A percentile compares a stretch with the other conserved stretches of the same genome.
These are phyloP conservation scores for Gracilaria caudata DNA, from an alignment of 23 red algal species.

Conservation along the genomic window DNA sequence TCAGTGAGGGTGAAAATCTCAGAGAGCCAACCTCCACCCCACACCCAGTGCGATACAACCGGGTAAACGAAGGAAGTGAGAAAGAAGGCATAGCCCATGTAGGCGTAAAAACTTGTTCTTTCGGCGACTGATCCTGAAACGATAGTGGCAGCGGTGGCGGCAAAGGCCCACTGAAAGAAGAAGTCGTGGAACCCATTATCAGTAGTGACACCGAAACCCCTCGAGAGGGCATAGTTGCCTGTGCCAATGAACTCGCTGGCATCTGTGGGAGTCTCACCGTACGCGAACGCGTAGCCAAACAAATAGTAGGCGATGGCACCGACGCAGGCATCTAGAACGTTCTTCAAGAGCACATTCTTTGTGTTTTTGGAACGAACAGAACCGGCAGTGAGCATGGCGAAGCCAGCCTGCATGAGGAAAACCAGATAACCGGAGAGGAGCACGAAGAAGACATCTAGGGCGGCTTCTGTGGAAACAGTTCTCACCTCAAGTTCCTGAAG, in stretches of 20 bases:
- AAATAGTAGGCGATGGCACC: slow-evolving; percentile 90
- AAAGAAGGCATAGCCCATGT: slow-evolving; percentile 87
- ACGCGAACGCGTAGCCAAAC: slow-evolving; percentile 96
- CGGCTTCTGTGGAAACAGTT: neutral
- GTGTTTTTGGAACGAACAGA: slow-evolving; percentile 94
- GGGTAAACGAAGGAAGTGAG: slow-evolving; percentile 94
- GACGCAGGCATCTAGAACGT: slow-evolving; percentile 82
- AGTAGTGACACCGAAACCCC: slow-evolving; percentile 34
- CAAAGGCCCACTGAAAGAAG: slow-evolving; percentile 95
- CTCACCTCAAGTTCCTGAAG: neutral
- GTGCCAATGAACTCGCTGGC: slow-evolving; percentile 75
- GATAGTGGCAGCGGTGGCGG: slow-evolving; percentile 93
- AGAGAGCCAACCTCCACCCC: slow-evolving; percentile 76
- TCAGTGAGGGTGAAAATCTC: slow-evolving; percentile 3
- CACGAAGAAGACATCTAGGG: slow-evolving; percentile 65
- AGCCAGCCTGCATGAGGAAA: slow-evolving; percentile 95
- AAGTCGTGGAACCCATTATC: slow-evolving; percentile 49
- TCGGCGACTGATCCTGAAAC: slow-evolving; percentile 91
- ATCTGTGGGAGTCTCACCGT: slow-evolving; percentile 30
- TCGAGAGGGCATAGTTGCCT: slow-evolving; percentile 76
- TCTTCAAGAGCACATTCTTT: slow-evolving; percentile 84
- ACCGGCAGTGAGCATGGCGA: slow-evolving; percentile 93
- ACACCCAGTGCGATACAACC: slow-evolving; percentile 92
- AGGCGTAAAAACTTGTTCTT: slow-evolving; percentile 82
- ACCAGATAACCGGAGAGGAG: slow-evolving; percentile 89